Base-by-base conservation (phyloP, 306 rosid genomes). In the Quercus bicolor region DNA sequence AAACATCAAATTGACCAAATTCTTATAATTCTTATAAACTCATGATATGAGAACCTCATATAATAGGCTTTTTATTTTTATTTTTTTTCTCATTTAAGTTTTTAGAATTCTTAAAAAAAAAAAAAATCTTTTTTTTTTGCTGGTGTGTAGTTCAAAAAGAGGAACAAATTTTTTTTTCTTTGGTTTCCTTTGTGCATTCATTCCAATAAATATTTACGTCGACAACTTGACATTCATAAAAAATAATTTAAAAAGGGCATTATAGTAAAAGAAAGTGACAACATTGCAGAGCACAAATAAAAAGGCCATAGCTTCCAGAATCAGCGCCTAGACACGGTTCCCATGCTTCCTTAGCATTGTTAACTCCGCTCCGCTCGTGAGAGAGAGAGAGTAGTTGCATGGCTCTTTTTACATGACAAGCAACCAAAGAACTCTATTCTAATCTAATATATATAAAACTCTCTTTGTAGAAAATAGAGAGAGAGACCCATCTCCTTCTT, bases 371-470 rank as follows among this genome's bases (percentile, higher is more conserved):
- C 52, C 86, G 85, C 85, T 51, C 52, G 54, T 24, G 68, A 75
- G 12, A 78, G 54, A 75, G 80, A 69, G 76, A 81, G 87, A 74
- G 92, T 92, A 82, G 97, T 89, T 94, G 86, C 83, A 79, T 74
- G 77, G 76, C 76, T 82, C 75, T 74, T 72, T 87, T 88, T 74
- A 84, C 93, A 91, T 94, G 98, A 92, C 91, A 89, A 92, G 90
- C 90, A 84, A 89, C 85, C 81, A 24, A 60, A 80, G 4, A 72
- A 48, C 53, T 18, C 20, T 64, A 55, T 21, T 3, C 73, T 33
- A 73, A 75, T 40, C 45, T 8, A 40, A 40, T 8, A 40, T 37
- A 37, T 37, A 37, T 37, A 26, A 56, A 51, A 60, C 72, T n/a
- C 60, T 21, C 75, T 31, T 29, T 48, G 51, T 16, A 1, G 18